Evolutionary conservation across 257 asterid genomes (phyloP), one percentile per base, ranked within the genome.

Genomic region (Prunella vulgaris): DNA sequence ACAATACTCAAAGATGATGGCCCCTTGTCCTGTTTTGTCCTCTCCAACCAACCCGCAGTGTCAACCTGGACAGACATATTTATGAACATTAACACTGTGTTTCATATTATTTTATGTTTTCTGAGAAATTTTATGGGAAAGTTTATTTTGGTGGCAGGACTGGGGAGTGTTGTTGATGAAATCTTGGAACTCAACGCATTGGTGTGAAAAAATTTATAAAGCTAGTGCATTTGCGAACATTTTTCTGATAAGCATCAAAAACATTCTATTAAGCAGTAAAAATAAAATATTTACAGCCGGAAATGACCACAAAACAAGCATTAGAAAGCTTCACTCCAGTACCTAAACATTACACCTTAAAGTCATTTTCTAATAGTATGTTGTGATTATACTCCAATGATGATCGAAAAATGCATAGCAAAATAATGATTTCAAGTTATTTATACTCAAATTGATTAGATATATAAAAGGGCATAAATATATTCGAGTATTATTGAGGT

Each of bases 1-100:
- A 90, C 86, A 64, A 90, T 82, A 84, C 99, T 93, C 83, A 93
- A 85, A 57, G 94, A 85, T 53, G 97, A 81, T 70, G 99, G 95
- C 37, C 97, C 97, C 83, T 84, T 93, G 68, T 90, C 97, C 81
- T 84, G 96, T 82, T 88, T 85, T 66, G 96, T 89, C 81, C 99
- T 87, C 66, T 84, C 97, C 86, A 93, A 78, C 99, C 99, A 93
- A 71, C 99, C 99, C 60, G 99, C 97, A 9, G 99, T 93, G 78
- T 90, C 97, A 73, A 93, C 98, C 98, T 92, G 80, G 78, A 73
- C 66, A 44, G 68, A 66, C 73, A 80, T 37, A 75, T 10, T 27
- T 22, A 25, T 56, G n/a, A 58, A 63, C 54, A 15, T 37, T 64
- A 32, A 27, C 7, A 30, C 51, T 52, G n/a, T 24, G 46, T 8